Percentiles rank a stretch among this genome's conserved stretches.
phyloP scores from a whole-genome alignment of 2,329 filamentous ascomycete species.

The Fusarium succisae region DNA sequence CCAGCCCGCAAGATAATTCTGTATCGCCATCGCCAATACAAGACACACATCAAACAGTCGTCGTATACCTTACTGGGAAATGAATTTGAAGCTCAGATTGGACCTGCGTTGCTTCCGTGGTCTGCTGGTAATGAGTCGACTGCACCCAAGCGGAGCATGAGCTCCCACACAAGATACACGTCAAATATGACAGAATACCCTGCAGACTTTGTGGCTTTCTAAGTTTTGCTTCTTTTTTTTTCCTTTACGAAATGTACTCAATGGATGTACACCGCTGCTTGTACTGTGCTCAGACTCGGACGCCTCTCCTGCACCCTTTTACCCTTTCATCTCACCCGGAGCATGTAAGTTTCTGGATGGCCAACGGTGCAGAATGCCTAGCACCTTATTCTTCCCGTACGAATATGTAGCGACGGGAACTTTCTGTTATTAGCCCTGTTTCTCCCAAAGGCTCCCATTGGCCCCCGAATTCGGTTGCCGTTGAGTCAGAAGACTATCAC shows the following conservation, averaged over 20 bases:
- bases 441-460: background rate
- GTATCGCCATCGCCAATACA: slow-evolving; percentile 30
- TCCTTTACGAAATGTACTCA: background rate
- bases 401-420: background rate
- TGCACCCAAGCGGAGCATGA: slow-evolving; percentile 35
- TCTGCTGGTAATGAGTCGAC: slow-evolving; percentile 34
- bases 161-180: slow-evolving; percentile 28
- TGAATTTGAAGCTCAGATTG: slow-evolving; percentile 28
- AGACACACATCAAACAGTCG: slow-evolving; percentile 34
- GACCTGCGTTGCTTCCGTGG: slow-evolving; percentile 12
- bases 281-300: background rate
- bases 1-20: slow-evolving; percentile 11
- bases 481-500: background rate
- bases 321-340: slow-evolving; percentile 8
- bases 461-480: background rate
- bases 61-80: slow-evolving; percentile 21
- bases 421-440: background rate
- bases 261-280: slow-evolving; percentile 18
- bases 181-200: slow-evolving; percentile 28
- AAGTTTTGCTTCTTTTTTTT: slow-evolving; percentile 3
- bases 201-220: background rate
- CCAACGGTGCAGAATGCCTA: slow-evolving; percentile 2
- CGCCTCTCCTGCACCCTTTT: background rate
- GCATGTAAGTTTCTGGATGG: slow-evolving; percentile 11
- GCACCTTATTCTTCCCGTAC: background rate